Conservation (phyloP, 768 basidiomycete genomes). For the Rhizopogon roseolus region DNA sequence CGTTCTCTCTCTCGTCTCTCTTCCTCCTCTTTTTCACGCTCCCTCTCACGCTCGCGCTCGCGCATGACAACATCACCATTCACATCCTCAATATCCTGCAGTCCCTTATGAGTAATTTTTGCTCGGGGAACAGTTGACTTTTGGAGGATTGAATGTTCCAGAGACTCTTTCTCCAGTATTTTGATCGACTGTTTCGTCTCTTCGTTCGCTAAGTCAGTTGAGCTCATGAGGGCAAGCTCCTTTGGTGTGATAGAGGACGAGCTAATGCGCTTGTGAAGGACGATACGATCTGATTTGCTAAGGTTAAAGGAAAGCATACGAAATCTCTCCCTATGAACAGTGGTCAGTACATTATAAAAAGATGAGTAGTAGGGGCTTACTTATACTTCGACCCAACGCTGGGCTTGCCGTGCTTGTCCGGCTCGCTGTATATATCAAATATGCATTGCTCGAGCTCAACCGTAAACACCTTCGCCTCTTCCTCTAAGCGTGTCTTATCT, state of each 20-base stretch:
- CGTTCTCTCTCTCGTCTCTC: constrained; percentile 69
- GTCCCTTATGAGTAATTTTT: constrained; percentile 90
- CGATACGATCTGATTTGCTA: constrained; percentile 73
- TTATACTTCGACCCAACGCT: constrained; percentile 76
- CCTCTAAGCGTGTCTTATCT: constrained; percentile 50
- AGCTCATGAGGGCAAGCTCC: constrained; percentile 80
- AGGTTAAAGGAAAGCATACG: constrained; percentile 88
- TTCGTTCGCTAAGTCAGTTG: constrained; percentile 85
- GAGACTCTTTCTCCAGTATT: constrained; percentile 73
- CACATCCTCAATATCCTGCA: constrained; percentile 84
- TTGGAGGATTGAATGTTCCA: constrained; percentile 81
- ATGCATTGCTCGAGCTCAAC: constrained; percentile 70
- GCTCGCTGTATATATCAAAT: constrained; percentile 73
- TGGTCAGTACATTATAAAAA: constrained; percentile 6
- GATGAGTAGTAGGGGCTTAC: constrained; percentile 35
- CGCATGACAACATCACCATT: constrained; percentile 44
- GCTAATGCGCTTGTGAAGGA: constrained; percentile 76
- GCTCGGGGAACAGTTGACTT: constrained; percentile 61
- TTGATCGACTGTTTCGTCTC: constrained; percentile 81
- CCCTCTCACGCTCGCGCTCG: constrained; percentile 45
- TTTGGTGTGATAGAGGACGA: constrained; percentile 59
- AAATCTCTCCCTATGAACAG: constrained; percentile 69
- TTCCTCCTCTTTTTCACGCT: constrained; percentile 60
- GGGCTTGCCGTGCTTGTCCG: constrained; percentile 63
- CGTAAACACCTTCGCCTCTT: constrained; percentile 60